Conservation (phyloP, 345 rosid genomes). For the Streptanthus diversifolius region DNA sequence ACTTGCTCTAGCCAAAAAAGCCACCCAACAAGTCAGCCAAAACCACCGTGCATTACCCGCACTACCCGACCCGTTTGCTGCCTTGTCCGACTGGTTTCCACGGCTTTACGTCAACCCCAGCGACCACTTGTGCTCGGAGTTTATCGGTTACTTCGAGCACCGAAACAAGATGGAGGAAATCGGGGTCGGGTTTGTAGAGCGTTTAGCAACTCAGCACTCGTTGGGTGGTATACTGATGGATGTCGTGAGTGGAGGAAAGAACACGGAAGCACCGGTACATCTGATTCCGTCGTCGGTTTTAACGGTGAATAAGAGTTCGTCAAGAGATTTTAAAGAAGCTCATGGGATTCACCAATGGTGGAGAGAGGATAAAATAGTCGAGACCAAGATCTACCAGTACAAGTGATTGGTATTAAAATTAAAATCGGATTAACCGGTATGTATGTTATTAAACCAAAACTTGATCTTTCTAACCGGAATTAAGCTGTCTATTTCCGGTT, state of each 20-base stretch:
- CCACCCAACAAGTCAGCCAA: constrained; percentile 33
- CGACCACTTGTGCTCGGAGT: constrained; percentile 79
- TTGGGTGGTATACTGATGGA: constrained; percentile 59
- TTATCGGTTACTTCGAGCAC: constrained; percentile 79
- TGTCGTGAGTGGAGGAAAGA: constrained; percentile 43
- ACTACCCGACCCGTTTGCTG: constrained; percentile 46
- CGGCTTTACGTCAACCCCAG: constrained; percentile 53
- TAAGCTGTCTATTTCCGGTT: neutral
- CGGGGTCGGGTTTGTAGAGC: constrained; percentile 67
- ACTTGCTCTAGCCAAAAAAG: constrained; percentile 59
- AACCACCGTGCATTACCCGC: constrained; percentile 47
- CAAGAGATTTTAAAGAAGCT: constrained; percentile 56
- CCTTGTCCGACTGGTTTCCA: constrained; percentile 66
- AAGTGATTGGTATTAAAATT: constrained; percentile 22
- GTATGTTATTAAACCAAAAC: neutral
- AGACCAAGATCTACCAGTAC: constrained; percentile 54
- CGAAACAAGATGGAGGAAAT: constrained; percentile 83
- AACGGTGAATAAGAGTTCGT: constrained; percentile 42
- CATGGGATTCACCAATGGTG: constrained; percentile 98
- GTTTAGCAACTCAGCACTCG: constrained; percentile 67
- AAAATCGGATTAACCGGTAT: neutral
- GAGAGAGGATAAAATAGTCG: constrained; percentile 52
- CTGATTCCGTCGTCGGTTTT: constrained; percentile 73
- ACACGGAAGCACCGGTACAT: constrained; percentile 61
- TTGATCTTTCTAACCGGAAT: neutral